Conservation (phyloP, 345 rosid species). For the Reutealis trisperma region DNA sequence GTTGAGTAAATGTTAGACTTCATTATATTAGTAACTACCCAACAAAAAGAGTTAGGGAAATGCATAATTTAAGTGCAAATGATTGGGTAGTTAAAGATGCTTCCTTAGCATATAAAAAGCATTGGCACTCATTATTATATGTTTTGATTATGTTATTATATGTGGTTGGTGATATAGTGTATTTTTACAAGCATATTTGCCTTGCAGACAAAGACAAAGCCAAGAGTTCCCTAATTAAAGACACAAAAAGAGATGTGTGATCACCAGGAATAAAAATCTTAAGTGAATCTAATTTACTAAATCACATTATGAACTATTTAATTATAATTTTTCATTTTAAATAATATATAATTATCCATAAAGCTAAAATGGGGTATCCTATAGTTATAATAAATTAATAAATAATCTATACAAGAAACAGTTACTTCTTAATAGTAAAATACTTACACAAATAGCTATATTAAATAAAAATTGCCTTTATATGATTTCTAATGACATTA, state of each 20-base stretch:
- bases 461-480: no score
- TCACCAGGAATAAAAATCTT: no score
- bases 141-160: neutral
- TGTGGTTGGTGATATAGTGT: constrained; percentile 14
- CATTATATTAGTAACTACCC: neutral
- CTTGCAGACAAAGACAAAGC: constrained; percentile 11
- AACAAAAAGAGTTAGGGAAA: neutral
- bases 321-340: no score
- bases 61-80: constrained; percentile 23
- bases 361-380: no score
- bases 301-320: no score
- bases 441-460: no score
- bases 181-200: neutral
- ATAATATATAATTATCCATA: no score
- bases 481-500: no score
- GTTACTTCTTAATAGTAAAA: no score
- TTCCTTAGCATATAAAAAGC: constrained; percentile 16
- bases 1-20: neutral
- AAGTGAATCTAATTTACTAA: no score
- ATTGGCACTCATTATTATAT: constrained; percentile 3
- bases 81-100: constrained; percentile 43
- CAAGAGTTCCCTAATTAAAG: neutral
- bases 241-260: neutral
- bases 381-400: no score
- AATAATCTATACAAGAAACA: no score